Percentiles rank a stretch among this genome's conserved stretches.
Conservation (phyloP, 768 basidiomycete species). For the Xanthoconium purpureum region DNA sequence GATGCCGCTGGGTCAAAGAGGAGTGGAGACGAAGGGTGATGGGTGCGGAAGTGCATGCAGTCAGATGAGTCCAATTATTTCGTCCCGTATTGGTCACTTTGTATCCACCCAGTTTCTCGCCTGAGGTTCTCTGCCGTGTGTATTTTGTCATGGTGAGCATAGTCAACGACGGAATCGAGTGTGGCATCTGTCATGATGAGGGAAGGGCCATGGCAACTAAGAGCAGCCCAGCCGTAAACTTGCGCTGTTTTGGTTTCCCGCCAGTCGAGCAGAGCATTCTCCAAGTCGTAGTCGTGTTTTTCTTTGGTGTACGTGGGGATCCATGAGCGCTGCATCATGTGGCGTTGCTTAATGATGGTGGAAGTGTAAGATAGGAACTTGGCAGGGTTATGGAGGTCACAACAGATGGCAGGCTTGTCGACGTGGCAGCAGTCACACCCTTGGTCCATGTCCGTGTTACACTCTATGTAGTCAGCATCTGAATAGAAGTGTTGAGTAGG, state of each 20-base stretch:
- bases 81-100: not conserved
- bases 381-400: not conserved
- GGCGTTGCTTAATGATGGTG: not conserved
- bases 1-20: no score
- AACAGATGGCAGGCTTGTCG: not conserved
- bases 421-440: not conserved
- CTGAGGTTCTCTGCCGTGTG: not conserved
- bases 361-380: not conserved
- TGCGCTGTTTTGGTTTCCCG: not conserved
- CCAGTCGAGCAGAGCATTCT: not conserved
- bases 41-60: no score
- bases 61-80: not conserved
- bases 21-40: no score
- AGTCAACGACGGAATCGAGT: not conserved
- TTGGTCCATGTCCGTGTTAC: not conserved
- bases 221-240: not conserved
- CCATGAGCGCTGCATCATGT: rapidly evolving
- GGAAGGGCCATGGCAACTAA: not conserved
- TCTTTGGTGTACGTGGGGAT: not conserved
- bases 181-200: not conserved
- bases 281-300: not conserved
- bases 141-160: not conserved
- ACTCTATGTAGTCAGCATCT: not conserved
- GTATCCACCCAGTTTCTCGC: not conserved
- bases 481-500: no score